Conservation (phyloP, 768 basidiomycete species). For the Atractiella rhizophila region DNA sequence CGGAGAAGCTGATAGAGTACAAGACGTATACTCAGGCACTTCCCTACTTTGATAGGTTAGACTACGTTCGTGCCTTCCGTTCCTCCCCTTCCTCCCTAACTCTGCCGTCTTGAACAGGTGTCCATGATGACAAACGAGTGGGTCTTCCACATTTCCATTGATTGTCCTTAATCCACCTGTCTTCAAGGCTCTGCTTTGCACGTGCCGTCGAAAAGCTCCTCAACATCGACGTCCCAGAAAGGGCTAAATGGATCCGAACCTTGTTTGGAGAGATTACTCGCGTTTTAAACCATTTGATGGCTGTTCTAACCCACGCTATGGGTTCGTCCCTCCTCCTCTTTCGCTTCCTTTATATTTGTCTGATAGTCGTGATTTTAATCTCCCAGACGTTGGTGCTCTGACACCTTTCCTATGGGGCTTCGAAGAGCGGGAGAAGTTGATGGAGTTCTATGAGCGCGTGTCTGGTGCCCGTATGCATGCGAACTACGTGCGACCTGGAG, state of each 20-base stretch:
- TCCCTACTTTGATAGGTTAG: constrained; percentile 94
- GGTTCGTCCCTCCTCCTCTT: constrained; percentile 3
- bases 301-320: constrained; percentile 67
- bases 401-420: constrained; percentile 99
- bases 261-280: constrained; percentile 92
- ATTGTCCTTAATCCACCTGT: no score
- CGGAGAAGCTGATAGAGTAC: constrained; percentile 96
- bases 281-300: constrained; percentile 92
- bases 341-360: not conserved
- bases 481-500: constrained; percentile 92
- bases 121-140: constrained; percentile 99
- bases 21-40: constrained; percentile 94
- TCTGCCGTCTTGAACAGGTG: no score
- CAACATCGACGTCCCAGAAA: constrained; percentile 75
- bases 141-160: no score
- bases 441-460: constrained; percentile 99
- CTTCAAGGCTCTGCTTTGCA: constrained; percentile 85
- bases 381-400: constrained; percentile 71
- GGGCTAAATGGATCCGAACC: constrained; percentile 94
- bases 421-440: constrained; percentile 97
- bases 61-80: no score
- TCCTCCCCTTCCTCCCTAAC: no score
- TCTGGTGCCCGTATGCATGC: constrained; percentile 91
- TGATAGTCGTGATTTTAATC: not conserved
- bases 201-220: constrained; percentile 93